Evolutionary conservation across 2,329 filamentous ascomycete species (phyloP).

Genomic region (Pleurostoma richardsiae): DNA sequence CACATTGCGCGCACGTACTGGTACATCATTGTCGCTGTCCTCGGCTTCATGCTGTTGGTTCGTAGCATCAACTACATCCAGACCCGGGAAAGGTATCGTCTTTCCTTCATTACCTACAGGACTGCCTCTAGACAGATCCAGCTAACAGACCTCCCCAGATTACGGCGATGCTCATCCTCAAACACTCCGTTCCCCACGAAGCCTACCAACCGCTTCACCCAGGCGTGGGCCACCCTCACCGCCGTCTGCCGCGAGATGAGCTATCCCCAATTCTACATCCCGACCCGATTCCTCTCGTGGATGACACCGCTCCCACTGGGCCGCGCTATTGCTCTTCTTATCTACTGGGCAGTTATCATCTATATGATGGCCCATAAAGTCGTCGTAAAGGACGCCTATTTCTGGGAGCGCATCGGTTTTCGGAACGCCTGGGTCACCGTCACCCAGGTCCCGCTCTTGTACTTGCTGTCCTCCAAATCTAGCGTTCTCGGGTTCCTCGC

Average conservation of each 20-base stretch:
- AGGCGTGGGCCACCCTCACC: constrained; percentile 54
- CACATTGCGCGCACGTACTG: constrained; percentile 51
- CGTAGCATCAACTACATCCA: constrained; percentile 39
- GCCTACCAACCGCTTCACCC: constrained; percentile 38
- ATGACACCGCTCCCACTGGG: constrained; percentile 54
- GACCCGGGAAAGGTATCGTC: constrained; percentile 31
- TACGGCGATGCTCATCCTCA: constrained; percentile 36
- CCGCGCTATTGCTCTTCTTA: constrained; percentile 45
- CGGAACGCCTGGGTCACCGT: constrained; percentile 64
- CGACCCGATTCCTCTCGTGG: constrained; percentile 43
- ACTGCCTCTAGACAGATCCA: constrained; percentile 1
- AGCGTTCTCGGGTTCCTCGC: constrained; percentile 55
- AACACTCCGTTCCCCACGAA: constrained; percentile 46
- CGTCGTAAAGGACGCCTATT: constrained; percentile 46
- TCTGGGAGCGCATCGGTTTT: constrained; percentile 61
- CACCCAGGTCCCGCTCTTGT: constrained; percentile 60
- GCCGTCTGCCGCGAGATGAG: constrained; percentile 51
- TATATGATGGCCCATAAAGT: constrained; percentile 50
- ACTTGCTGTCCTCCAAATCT: constrained; percentile 55
- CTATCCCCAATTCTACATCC: constrained; percentile 49
- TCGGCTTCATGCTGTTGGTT: constrained; percentile 33
- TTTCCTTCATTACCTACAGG: no score
- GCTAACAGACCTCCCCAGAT: constrained; percentile 23
- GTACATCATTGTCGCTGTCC: constrained; percentile 49
- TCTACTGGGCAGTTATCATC: constrained; percentile 55